Base-by-base conservation (phyloP, 192 early-diverging fungal genomes). In the Linnemannia elongata region DNA sequence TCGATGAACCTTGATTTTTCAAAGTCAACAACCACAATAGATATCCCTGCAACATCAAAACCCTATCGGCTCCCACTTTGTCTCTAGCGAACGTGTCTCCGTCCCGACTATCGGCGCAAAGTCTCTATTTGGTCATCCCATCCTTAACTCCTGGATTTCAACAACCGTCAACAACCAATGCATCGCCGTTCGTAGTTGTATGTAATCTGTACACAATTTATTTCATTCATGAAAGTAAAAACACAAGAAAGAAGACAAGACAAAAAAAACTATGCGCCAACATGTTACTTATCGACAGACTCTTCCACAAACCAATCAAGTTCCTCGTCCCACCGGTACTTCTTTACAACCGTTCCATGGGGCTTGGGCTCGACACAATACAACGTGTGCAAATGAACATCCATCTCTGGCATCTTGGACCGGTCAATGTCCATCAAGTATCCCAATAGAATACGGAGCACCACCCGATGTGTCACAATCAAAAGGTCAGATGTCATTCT, bases 401-500 rank as follows among this genome's bases (percentile, higher is more conserved):
- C 90, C 88, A 97, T 91, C 35, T 93, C 92, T 35, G 97, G 94
- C 95, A 97, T 95, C 52, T 96, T 94, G 9, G 92, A 92, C 9
- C 95, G 90, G 27, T 95, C 94, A 45, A 96, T 92, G 47, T 97
- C 97, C 83, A 96, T 89, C 82, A 98, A 93, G 89, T 99, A 99
- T 30, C 96, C 93, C 39, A 99, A 89, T 74, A 99, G 88, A 47
- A 97, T 98, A 49, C 98, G 91, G 79, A 97, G 89, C 70, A 97
- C 95, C 24, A 98, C 98, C 52, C 96, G 93, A 90, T 99, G 98
- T 1, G 97, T 98, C 24, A 98, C 94, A 82, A 99, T 94, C 78
- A 98, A 76, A 33, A 96, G 93, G 45, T 95, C 95, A 55, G 94
- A 93, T 12, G 94, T 94, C 93, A 97, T 98, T 72, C 98, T 92